A percentile compares a stretch with the other conserved stretches of the same genome.
Evolutionary conservation across 768 basidiomycete species (phyloP).

Genomic region (Leccinum disarticulatum): DNA sequence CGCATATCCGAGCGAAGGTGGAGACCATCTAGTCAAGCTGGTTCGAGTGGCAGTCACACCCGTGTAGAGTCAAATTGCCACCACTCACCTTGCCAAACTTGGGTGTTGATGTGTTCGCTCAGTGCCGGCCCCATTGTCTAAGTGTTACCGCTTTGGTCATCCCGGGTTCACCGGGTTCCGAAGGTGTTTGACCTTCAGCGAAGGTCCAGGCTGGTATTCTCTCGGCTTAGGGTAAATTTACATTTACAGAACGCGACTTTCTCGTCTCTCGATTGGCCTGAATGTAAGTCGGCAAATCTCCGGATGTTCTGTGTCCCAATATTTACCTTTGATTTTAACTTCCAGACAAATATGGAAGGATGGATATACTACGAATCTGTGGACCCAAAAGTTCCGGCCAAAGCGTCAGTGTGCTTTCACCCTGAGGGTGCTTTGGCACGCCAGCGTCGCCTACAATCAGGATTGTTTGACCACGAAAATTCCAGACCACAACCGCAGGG

Average conservation of each 20-base stretch:
- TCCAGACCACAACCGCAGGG: neutral
- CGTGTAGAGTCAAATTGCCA: neutral
- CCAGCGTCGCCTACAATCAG: too few relatives aligned
- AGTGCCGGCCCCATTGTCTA: neutral
- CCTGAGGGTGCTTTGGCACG: neutral
- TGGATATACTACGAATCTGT: too few relatives aligned
- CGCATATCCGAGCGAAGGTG: neutral
- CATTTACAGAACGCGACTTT: too few relatives aligned
- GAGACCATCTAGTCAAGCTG: neutral
- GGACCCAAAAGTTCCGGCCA: neutral
- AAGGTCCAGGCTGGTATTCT: neutral
- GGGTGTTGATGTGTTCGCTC: neutral
- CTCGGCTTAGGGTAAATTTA: neutral
- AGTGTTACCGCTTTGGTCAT: neutral
- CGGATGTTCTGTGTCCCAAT: too few relatives aligned
- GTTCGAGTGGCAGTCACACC: neutral
- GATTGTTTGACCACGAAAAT: neutral
- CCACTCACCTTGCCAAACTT: neutral
- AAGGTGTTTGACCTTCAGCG: neutral
- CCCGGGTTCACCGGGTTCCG: neutral
- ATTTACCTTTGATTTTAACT: too few relatives aligned
- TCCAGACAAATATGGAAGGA: too few relatives aligned
- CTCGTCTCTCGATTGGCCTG: neutral
- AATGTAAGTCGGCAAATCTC: neutral
- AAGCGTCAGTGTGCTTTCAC: constrained; percentile 3